A percentile compares a stretch with the other conserved stretches of the same genome.
Evolutionary conservation across 768 basidiomycete species (phyloP).

Genomic region (Tricholoma flavovirens): DNA sequence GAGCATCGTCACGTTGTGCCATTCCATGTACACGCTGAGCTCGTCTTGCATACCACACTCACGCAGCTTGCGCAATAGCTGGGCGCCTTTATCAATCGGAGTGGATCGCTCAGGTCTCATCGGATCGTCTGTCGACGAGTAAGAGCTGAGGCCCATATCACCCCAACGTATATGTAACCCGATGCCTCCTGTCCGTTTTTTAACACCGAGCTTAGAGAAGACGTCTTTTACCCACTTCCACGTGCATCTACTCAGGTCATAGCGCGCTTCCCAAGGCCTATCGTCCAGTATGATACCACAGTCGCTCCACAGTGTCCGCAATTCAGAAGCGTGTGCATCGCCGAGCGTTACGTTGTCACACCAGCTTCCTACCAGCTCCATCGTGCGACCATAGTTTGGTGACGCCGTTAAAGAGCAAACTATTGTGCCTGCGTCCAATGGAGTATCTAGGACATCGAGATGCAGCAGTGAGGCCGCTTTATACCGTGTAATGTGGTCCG

Average conservation of each 20-base stretch:
- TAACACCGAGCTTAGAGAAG: background rate
- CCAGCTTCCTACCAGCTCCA: background rate
- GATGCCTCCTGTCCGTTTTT: background rate
- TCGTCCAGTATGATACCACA: conserved; percentile 1
- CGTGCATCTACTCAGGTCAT: conserved; percentile 2
- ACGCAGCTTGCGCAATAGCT: conserved; percentile 3
- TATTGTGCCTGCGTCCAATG: background rate
- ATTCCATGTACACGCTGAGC: conserved; percentile 5
- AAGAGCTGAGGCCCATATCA: background rate
- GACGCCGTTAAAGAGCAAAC: background rate
- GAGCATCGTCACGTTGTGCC: conserved; percentile 3
- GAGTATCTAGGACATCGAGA: background rate
- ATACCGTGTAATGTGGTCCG: background rate
- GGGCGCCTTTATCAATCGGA: background rate
- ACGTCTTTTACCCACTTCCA: conserved; percentile 3
- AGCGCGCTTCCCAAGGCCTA: conserved; percentile 1
- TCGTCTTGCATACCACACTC: conserved; percentile 1
- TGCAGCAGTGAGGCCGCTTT: background rate
- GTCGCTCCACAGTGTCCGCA: background rate
- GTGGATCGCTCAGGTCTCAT: conserved; percentile 1
- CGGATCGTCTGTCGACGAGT: background rate
- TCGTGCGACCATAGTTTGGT: background rate
- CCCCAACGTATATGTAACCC: conserved; percentile 2
- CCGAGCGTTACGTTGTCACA: background rate
- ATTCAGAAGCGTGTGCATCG: background rate